These are phyloP conservation scores for Coprinopsis marcescibilis DNA, from an alignment of 768 basidiomycete species.

Conservation along the genomic window DNA sequence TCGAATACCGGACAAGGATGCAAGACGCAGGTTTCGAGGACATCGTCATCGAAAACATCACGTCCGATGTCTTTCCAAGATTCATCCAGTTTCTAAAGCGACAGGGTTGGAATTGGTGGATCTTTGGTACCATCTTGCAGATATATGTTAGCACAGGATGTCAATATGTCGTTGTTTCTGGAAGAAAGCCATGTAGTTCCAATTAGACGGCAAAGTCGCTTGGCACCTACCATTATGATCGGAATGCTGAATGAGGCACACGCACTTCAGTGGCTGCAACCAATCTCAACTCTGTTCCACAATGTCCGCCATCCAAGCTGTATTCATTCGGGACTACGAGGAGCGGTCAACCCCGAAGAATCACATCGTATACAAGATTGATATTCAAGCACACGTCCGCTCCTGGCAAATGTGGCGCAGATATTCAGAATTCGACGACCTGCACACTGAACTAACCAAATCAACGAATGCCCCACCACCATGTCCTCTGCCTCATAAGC, in stretches of 20 bases:
- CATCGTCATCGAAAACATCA: slow-evolving; percentile 52
- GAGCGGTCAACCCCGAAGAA: slow-evolving; percentile 63
- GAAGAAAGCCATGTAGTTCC: slow-evolving; percentile 21
- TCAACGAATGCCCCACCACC: slow-evolving; percentile 81
- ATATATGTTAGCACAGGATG: slow-evolving; percentile 33
- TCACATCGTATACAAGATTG: slow-evolving; percentile 79
- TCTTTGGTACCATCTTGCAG: slow-evolving; percentile 34
- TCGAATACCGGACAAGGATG: slow-evolving; percentile 33
- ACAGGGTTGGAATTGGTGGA: slow-evolving; percentile 36
- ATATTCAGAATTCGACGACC: slow-evolving; percentile 90
- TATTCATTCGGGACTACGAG: slow-evolving; percentile 65
- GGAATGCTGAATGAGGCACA: background rate
- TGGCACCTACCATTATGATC: no score
- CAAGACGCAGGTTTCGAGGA: slow-evolving; percentile 45
- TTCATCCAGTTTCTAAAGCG: slow-evolving; percentile 45
- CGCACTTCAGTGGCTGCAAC: background rate
- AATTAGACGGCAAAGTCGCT: no score
- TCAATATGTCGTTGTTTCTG: slow-evolving; percentile 46
- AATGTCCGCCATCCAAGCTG: slow-evolving; percentile 74
- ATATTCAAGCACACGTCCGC: slow-evolving; percentile 81
- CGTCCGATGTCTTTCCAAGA: slow-evolving; percentile 50
- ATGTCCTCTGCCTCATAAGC: slow-evolving; percentile 77
- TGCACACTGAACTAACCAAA: slow-evolving; percentile 76
- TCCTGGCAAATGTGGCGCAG: slow-evolving; percentile 93
- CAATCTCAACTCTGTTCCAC: slow-evolving; percentile 12